These are phyloP conservation scores for Pezicula rhizophila DNA, from an alignment of 2,329 filamentous ascomycete genomes.

Conservation along the genomic window DNA sequence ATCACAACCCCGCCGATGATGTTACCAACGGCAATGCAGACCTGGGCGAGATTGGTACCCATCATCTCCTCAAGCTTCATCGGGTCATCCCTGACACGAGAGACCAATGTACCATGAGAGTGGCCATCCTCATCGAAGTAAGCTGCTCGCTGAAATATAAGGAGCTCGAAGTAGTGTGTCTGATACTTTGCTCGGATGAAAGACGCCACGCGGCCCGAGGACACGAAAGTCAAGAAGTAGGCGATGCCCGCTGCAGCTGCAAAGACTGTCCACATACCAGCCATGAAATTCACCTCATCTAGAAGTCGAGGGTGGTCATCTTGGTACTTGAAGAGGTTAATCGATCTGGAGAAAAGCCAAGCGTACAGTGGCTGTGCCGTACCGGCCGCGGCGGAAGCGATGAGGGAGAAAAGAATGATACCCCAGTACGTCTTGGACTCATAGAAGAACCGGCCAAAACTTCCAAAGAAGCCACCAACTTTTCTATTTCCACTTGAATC, in stretches of 20 bases:
- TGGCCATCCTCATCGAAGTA: conserved; percentile 38
- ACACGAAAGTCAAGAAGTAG: too few relatives aligned
- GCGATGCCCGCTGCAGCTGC: conserved; percentile 33
- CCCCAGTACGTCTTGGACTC: too few relatives aligned
- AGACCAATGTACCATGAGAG: conserved; percentile 37
- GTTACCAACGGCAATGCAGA: too few relatives aligned
- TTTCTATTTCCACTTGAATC: too few relatives aligned
- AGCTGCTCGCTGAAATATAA: conserved; percentile 33
- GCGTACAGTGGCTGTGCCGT: too few relatives aligned
- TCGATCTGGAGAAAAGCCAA: too few relatives aligned
- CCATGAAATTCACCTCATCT: conserved; percentile 43
- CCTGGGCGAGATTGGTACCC: conserved; percentile 42
- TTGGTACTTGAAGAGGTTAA: conserved; percentile 1
- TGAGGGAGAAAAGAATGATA: too few relatives aligned
- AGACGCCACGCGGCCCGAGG: conserved; percentile 20
- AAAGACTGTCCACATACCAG: conserved; percentile 41
- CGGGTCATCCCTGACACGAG: conserved; percentile 38
- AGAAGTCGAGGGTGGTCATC: too few relatives aligned
- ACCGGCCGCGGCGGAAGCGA: too few relatives aligned
- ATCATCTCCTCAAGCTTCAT: conserved; percentile 41
- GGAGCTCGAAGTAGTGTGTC: conserved; percentile 35
- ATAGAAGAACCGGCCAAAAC: too few relatives aligned
- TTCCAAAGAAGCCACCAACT: too few relatives aligned
- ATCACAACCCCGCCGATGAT: conserved; percentile 61
- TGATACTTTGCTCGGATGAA: conserved; percentile 28